phyloP scores from a whole-genome alignment of 306 rosid genomes.

The Vicia faba region DNA sequence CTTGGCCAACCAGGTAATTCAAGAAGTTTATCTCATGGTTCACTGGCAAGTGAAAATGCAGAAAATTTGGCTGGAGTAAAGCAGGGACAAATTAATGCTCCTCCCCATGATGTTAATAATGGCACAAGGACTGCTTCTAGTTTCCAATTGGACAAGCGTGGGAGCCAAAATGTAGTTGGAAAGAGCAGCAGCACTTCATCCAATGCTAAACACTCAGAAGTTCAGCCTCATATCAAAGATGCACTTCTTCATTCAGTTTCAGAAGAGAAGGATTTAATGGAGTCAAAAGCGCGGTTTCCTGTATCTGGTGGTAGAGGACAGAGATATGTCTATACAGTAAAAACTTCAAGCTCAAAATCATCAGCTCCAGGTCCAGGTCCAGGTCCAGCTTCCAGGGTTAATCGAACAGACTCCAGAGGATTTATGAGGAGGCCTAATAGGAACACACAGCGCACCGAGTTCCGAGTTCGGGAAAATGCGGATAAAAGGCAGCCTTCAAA shows the following conservation, averaged over 20 bases:
- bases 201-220: slow-evolving; percentile 53
- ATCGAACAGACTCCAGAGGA: slow-evolving; percentile 55
- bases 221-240: slow-evolving; percentile 46
- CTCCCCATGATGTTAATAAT: slow-evolving; percentile 48
- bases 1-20: slow-evolving; percentile 55
- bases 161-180: slow-evolving; percentile 47
- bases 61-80: slow-evolving; percentile 50
- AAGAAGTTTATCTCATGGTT: slow-evolving; percentile 56
- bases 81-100: slow-evolving; percentile 46
- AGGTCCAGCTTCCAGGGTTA: slow-evolving; percentile 53
- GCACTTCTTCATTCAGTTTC: slow-evolving; percentile 46
- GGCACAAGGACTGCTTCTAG: slow-evolving; percentile 45
- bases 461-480: slow-evolving; percentile 71
- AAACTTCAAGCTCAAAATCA: slow-evolving; percentile 63
- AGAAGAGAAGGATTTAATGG: slow-evolving; percentile 53
- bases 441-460: slow-evolving; percentile 74
- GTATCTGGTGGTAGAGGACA: slow-evolving; percentile 72
- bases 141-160: slow-evolving; percentile 49
- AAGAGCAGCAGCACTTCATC: slow-evolving; percentile 39
- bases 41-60: slow-evolving; percentile 44
- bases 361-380: slow-evolving; percentile 45
- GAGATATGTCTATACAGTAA: slow-evolving; percentile 60
- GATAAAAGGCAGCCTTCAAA: slow-evolving; percentile 61
- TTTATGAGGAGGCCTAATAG: slow-evolving; percentile 69
- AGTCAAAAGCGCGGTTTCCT: slow-evolving; percentile 52